phyloP scores from a whole-genome alignment of 306 rosid genomes.

The Pterocarpus macrocarpus region DNA sequence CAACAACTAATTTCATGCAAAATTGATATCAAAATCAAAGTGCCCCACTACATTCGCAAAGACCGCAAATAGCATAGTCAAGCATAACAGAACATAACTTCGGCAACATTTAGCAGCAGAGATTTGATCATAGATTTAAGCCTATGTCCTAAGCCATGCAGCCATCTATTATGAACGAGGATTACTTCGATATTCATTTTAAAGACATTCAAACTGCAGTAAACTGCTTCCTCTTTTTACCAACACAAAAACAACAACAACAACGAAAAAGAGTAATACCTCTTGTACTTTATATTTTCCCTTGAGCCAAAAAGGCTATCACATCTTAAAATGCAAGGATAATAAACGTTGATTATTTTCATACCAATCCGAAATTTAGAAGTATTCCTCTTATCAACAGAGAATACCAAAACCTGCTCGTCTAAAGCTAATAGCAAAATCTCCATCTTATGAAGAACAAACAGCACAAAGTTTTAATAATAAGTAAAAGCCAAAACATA shows the following conservation, averaged over 20 bases:
- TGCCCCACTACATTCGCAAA: not conserved
- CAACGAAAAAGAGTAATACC: not conserved
- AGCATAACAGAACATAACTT: too few relatives aligned
- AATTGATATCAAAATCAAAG: not conserved
- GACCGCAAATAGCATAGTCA: not conserved
- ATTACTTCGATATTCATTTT: not conserved
- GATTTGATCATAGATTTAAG: too few relatives aligned
- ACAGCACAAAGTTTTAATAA: slow-evolving; percentile 40
- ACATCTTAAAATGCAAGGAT: not conserved
- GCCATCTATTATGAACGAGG: too few relatives aligned
- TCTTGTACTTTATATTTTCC: not conserved
- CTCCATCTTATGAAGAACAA: slow-evolving; percentile 45
- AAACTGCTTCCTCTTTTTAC: not conserved
- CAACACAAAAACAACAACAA: too few relatives aligned
- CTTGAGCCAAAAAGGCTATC: not conserved
- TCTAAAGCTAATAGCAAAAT: slow-evolving; percentile 41
- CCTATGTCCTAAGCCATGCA: too few relatives aligned
- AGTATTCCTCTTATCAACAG: slow-evolving; percentile 18
- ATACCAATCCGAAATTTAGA: slow-evolving; percentile 29
- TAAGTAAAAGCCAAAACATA: slow-evolving; percentile 39
- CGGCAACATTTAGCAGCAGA: too few relatives aligned
- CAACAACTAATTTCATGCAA: not conserved
- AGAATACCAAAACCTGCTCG: slow-evolving; percentile 38
- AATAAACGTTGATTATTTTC: slow-evolving; percentile 33
- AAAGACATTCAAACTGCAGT: not conserved